phyloP scores from a whole-genome alignment of 108 stramenopile genomes.

The Cyclostephanos tholiformis region DNA sequence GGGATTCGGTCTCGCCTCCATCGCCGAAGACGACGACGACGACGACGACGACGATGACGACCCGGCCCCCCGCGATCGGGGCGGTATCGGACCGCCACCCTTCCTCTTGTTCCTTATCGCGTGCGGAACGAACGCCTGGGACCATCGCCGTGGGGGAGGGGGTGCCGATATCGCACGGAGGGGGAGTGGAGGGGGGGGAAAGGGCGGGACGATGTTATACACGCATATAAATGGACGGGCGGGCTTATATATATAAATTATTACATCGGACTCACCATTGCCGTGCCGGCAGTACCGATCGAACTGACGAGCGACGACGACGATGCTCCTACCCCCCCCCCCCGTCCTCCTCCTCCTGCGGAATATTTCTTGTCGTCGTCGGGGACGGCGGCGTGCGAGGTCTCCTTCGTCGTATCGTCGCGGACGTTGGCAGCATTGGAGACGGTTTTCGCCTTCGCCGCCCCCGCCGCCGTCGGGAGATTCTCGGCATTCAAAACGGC shows the following conservation, averaged over 20 bases:
- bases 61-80: constrained; percentile 15
- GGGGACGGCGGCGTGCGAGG: background rate
- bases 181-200: too few species aligned
- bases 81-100: background rate
- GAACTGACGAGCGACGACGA: constrained; percentile 48
- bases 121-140: constrained; percentile 40
- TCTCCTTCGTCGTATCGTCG: background rate
- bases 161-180: too few species aligned
- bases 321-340: constrained; percentile 6
- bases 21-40: too few species aligned
- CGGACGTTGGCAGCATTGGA: background rate
- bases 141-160: background rate
- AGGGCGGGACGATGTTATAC: too few species aligned
- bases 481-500: constrained; percentile 31
- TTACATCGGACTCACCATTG: constrained; percentile 63
- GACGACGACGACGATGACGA: background rate
- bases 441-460: background rate
- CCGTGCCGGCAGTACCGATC: constrained; percentile 67
- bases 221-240: too few species aligned
- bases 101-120: constrained; percentile 46
- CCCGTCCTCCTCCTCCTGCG: background rate
- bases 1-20: too few species aligned
- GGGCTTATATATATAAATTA: too few species aligned
- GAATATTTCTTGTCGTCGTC: too few species aligned
- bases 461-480: constrained; percentile 2